phyloP scores from a whole-genome alignment of 148 eudicot species.

The Heliamphora exappendiculata region DNA sequence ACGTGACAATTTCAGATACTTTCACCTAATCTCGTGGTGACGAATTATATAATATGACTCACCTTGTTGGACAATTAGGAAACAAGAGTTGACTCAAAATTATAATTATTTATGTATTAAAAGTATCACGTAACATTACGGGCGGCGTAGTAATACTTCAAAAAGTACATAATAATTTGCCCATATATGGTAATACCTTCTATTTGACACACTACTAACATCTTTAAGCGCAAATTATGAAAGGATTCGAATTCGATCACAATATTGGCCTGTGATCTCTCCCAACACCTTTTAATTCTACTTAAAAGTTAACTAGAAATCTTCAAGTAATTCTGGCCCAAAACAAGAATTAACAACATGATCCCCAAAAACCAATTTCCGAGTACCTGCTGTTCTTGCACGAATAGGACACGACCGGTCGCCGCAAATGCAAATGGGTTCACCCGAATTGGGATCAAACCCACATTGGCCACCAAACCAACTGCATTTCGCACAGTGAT shows the following conservation, averaged over 20 bases:
- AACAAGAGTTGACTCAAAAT: no score
- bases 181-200: no score
- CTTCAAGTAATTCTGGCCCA: background rate
- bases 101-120: no score
- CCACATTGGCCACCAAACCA: conserved; percentile 26
- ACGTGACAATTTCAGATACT: no score
- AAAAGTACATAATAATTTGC: no score
- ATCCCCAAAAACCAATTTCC: background rate
- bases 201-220: no score
- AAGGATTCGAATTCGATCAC: background rate
- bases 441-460: conserved; percentile 2
- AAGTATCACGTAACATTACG: no score
- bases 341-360: background rate
- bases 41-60: no score
- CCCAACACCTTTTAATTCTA: background rate
- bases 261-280: no score
- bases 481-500: conserved; percentile 22
- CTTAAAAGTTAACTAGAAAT: background rate
- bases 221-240: background rate
- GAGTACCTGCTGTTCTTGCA: conserved; percentile 4
- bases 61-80: no score
- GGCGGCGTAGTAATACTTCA: no score
- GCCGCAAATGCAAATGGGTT: conserved; percentile 30
- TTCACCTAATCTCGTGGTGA: no score
- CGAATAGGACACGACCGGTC: conserved; percentile 16